Conservation (phyloP, 768 basidiomycete species). For the Rhizopogon sp. region DNA sequence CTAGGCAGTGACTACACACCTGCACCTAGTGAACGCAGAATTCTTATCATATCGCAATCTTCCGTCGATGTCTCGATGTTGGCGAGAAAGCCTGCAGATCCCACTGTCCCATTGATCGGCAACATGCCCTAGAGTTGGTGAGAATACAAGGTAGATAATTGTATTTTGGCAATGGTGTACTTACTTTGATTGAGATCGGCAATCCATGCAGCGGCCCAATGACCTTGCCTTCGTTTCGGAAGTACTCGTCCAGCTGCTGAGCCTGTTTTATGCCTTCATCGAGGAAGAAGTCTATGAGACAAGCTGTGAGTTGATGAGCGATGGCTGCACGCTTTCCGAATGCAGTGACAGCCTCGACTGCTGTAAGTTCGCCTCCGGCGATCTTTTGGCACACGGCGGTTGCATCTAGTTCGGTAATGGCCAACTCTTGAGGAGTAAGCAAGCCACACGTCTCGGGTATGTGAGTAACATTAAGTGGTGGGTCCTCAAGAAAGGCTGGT, state of each 20-base stretch:
- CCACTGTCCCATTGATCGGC: constrained; percentile 35
- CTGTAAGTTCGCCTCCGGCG: constrained; percentile 24
- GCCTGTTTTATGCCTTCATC: constrained; percentile 37
- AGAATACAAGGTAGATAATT: neutral
- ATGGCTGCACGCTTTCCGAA: constrained; percentile 48
- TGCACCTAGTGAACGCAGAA: constrained; percentile 38
- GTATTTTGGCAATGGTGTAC: neutral
- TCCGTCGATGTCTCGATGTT: constrained; percentile 19
- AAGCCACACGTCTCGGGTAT: constrained; percentile 29
- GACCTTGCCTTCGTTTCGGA: constrained; percentile 30
- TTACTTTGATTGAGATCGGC: constrained; percentile 36
- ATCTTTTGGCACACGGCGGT: constrained; percentile 26
- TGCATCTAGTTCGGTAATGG: constrained; percentile 32
- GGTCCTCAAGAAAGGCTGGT: constrained; percentile 12
- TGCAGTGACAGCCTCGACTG: constrained; percentile 36
- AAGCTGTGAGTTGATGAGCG: constrained; percentile 41
- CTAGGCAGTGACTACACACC: constrained; percentile 16
- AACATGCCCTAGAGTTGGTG: constrained; percentile 29
- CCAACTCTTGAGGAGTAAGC: constrained; percentile 26
- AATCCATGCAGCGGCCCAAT: constrained; percentile 41
- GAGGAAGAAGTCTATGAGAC: constrained; percentile 40
- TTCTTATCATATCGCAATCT: constrained; percentile 25
- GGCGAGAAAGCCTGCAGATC: constrained; percentile 30
- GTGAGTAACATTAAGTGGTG: constrained; percentile 27
- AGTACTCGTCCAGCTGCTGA: constrained; percentile 36